Evolutionary conservation across 2,329 filamentous ascomycete species (phyloP).

Genomic region (Dactylonectria macrodidyma): DNA sequence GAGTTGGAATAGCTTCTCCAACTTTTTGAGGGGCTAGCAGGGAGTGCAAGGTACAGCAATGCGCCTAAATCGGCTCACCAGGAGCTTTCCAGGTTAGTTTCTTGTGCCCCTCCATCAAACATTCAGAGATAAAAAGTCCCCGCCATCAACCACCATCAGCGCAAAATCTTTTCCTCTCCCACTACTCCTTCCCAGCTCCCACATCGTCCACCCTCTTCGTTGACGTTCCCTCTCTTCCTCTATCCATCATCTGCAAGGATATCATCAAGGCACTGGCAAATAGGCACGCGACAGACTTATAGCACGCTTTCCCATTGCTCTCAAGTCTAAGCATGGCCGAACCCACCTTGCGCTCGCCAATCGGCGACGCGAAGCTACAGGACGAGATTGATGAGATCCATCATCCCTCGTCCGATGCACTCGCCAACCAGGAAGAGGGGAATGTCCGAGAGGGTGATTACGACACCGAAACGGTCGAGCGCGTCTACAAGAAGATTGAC

Average conservation of each 20-base stretch:
- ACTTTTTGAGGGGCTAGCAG: not conserved
- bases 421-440: slow-evolving; percentile 51
- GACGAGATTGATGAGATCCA: slow-evolving; percentile 38
- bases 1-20: slow-evolving; percentile 11
- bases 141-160: not conserved
- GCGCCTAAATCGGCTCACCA: slow-evolving; percentile 12
- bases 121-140: not conserved
- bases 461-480: slow-evolving; percentile 66
- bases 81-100: slow-evolving; percentile 8
- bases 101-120: slow-evolving; percentile 10
- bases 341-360: slow-evolving; percentile 47
- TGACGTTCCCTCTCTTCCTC: slow-evolving; percentile 25
- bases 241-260: not conserved
- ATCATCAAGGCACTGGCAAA: slow-evolving; percentile 3
- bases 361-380: slow-evolving; percentile 52
- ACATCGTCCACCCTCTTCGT: slow-evolving; percentile 20
- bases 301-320: slow-evolving; percentile 69
- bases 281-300: slow-evolving; percentile 54
- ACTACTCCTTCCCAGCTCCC: not conserved
- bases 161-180: not conserved
- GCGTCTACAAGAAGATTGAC: slow-evolving; percentile 72
- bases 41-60: not conserved
- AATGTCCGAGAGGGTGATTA: slow-evolving; percentile 58
- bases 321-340: slow-evolving; percentile 65
- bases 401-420: slow-evolving; percentile 38